A percentile compares a stretch with the other conserved stretches of the same genome.
phyloP scores from a whole-genome alignment of 805 yeast species.

The Candida koratica region DNA sequence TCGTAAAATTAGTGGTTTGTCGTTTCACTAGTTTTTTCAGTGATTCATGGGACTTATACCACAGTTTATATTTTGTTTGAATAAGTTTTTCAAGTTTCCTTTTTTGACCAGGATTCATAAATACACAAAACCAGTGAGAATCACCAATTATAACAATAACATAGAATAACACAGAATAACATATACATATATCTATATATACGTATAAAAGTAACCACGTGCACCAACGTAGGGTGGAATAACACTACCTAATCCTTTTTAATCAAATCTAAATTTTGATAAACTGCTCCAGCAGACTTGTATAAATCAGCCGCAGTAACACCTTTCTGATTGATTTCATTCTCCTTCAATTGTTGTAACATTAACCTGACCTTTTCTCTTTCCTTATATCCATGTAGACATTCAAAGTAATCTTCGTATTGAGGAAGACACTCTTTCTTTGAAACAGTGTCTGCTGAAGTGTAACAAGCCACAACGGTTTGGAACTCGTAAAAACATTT shows the following conservation, averaged over 20 bases:
- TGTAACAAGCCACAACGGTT: conserved; percentile 41
- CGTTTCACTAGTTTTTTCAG: background rate
- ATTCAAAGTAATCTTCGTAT: conserved; percentile 45
- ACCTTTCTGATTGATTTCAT: conserved; percentile 38
- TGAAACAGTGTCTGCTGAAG: conserved; percentile 40
- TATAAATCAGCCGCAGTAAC: conserved; percentile 42
- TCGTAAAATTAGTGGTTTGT: background rate
- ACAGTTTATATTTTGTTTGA: background rate
- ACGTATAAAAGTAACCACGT: no score
- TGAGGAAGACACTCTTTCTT: conserved; percentile 42
- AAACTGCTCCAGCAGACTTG: conserved; percentile 37
- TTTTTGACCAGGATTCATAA: background rate
- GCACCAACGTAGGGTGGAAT: conserved; percentile 6
- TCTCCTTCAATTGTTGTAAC: conserved; percentile 45
- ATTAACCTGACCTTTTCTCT: conserved; percentile 43
- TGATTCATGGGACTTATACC: background rate
- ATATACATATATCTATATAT: conserved; percentile 1
- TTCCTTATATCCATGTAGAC: conserved; percentile 45
- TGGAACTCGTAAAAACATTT: conserved; percentile 47
- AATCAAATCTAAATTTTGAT: conserved; percentile 43
- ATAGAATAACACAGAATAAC: background rate
- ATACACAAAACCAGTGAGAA: background rate
- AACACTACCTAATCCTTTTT: conserved; percentile 12
- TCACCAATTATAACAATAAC: background rate
- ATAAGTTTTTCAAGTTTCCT: background rate